Percentiles rank a stretch among this genome's conserved stretches.
Conservation (phyloP, 2,329 filamentous ascomycete species). For the Fusarium circinatum region DNA sequence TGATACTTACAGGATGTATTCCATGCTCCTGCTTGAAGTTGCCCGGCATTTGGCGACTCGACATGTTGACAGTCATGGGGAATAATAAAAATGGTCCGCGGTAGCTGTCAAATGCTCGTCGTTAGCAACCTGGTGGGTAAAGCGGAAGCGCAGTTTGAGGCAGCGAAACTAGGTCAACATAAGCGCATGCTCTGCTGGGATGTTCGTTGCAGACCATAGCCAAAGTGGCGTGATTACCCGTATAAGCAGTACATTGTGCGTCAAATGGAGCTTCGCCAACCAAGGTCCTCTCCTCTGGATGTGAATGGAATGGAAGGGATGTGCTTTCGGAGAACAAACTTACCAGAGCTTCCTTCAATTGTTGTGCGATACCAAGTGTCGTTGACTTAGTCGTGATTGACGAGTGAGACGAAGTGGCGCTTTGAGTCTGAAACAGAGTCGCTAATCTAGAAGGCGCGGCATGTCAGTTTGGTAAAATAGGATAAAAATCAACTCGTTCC, state of each 20-base stretch:
- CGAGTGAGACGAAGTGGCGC: background rate
- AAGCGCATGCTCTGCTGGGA: slow-evolving; percentile 32
- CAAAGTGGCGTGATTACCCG: slow-evolving; percentile 40
- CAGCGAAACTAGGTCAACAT: background rate
- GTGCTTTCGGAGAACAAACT: slow-evolving; percentile 22
- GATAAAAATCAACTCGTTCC: slow-evolving; percentile 14
- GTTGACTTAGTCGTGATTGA: slow-evolving; percentile 19
- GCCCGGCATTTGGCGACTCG: slow-evolving; percentile 43
- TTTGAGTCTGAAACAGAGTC: background rate
- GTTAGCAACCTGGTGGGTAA: slow-evolving; percentile 31
- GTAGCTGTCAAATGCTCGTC: slow-evolving; percentile 18
- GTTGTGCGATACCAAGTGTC: slow-evolving; percentile 3
- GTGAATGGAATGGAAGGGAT: slow-evolving; percentile 32
- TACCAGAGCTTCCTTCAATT: slow-evolving; percentile 28
- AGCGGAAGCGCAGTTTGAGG: slow-evolving; percentile 9
- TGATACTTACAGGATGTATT: slow-evolving; percentile 44
- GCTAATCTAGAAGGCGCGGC: slow-evolving; percentile 18
- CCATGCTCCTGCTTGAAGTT: slow-evolving; percentile 48
- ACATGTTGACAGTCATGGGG: slow-evolving; percentile 45
- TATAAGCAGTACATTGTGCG: slow-evolving; percentile 31
- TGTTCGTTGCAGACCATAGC: slow-evolving; percentile 32
- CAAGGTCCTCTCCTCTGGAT: slow-evolving; percentile 10
- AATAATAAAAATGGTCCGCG: slow-evolving; percentile 17
- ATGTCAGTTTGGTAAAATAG: slow-evolving; percentile 27
- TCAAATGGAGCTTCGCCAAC: slow-evolving; percentile 5